Base-by-base conservation (phyloP, 441 rosid species). In the Croton setiger region DNA sequence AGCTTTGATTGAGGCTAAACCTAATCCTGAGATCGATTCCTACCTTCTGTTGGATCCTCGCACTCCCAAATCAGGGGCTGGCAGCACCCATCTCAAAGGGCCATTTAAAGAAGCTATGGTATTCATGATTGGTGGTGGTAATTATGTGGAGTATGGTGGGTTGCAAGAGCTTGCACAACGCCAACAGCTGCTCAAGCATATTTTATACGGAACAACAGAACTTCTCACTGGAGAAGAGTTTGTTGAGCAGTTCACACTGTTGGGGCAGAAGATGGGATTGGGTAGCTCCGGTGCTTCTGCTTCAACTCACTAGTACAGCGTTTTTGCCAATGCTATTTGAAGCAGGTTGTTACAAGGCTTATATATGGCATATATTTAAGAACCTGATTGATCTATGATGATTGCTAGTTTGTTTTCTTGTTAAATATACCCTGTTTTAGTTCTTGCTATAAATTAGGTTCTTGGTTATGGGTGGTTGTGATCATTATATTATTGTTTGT, bases 261-360 rank as follows among this genome's bases (percentile, higher is more conserved):
- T 94, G 83, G 99, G 99, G 63, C 88, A 92, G 83, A 94, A 90
- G 86, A 94, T 92, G 99, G 98, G 96, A 61, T 75, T 88, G 80
- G 94, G 98, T 12, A 79, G 71, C 69, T 60, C 80, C 53, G 79
- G 61, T 63, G 74, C 85, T 60, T 61, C 92, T 63, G 69, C 89
- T 27, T 57, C 88, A 21, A 71, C 75, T 70, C 74, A 71, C 7
- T 80, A 77, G 71, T 59, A 27, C 64, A 68, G 66, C 33, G 7
- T 45, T 67, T n/a, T 44, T 74, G 71, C 58, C 61, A 48, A 58
- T 63, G 63, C 17, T 53, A 60, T 72, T 47, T 31, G 39, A 53
- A 55, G 61, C 60, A 60, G 59, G 49, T 47, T 56, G 23, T 59
- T 65, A 15, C n/a, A 20, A 43, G 69, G 48, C 60, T 41, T 17